Base-by-base conservation (phyloP, 495 filamentous ascomycete species). In the Niebla homalea region DNA sequence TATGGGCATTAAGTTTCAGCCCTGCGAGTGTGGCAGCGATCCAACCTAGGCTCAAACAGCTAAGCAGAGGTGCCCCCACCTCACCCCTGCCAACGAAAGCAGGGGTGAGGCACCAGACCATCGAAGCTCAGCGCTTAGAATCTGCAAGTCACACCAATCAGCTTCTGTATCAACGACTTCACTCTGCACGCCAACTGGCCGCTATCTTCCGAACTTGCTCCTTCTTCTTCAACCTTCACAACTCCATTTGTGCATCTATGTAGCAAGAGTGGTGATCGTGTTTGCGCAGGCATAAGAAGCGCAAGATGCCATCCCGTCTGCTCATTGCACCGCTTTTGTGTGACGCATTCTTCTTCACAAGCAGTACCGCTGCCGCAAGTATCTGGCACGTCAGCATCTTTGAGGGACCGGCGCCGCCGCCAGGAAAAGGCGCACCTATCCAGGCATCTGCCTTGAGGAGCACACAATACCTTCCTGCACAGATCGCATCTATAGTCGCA, bases 401-500 rank as follows among this genome's bases (percentile, higher is more conserved):
- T 57, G 72, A 72, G 57, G 67, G 66, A 48, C 77, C 77, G 11
- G 69, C 80, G 16, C 77, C 76, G 25, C 59, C 77, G 19, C 74
- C 78, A 50, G 72, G 77, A 55, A 64, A 80, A 60, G 77, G 74
- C 1, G 71, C 77, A 42, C 71, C 79, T 14, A 51, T 74, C 7
- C 76, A 78, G n/a, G 60, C 57, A 29, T 62, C 64, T 50, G 79
- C 79, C 20, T 51, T 74, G 38, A 69, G 77, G 49, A 73, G 89
- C 57, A 69, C 69, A 42, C 60, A 72, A 16, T 77, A 77, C 29
- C 76, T 92, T 8, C 84, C 83, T 15, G 75, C 76, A 22, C 78
- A 92, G 64, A 79, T 92, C 60, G 83, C 81, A 40, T 84, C 78
- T 55, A 85, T 94, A 50, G 77, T 85, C 35, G 86, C 78, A 47